Evolutionary conservation across 306 rosid genomes (phyloP).

Genomic region (Astragalus glycyphyllos): DNA sequence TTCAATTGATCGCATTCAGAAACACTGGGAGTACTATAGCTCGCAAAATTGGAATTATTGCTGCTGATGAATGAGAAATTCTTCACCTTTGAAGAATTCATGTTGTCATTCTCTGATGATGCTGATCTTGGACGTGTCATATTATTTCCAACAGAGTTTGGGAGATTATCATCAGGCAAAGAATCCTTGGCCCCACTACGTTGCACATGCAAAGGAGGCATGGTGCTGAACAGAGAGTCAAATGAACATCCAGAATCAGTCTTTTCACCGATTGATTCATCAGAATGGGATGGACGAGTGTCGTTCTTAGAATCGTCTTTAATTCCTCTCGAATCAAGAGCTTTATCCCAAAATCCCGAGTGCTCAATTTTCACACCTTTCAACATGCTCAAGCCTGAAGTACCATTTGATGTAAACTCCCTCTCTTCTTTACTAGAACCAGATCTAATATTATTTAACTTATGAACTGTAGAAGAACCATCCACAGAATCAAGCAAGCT

Average conservation of each 20-base stretch:
- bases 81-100: slow-evolving; percentile 42
- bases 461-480: slow-evolving; percentile 51
- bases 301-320: slow-evolving; percentile 39
- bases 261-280: slow-evolving; percentile 41
- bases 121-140: slow-evolving; percentile 44
- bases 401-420: slow-evolving; percentile 38
- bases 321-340: slow-evolving; percentile 50
- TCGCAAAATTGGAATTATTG: slow-evolving; percentile 42
- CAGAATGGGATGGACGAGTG: slow-evolving; percentile 36
- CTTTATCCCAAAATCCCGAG: slow-evolving; percentile 73
- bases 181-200: slow-evolving; percentile 44
- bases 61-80: slow-evolving; percentile 40
- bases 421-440: slow-evolving; percentile 49
- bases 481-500: slow-evolving; percentile 65
- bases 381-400: slow-evolving; percentile 36
- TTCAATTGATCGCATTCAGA: slow-evolving; percentile 45
- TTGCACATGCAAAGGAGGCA: slow-evolving; percentile 48
- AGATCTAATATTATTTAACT: slow-evolving; percentile 48
- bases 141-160: slow-evolving; percentile 36
- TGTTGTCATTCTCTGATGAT: slow-evolving; percentile 44
- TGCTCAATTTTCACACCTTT: slow-evolving; percentile 52
- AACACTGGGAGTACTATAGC: slow-evolving; percentile 29
- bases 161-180: slow-evolving; percentile 40
- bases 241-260: slow-evolving; percentile 52
- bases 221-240: slow-evolving; percentile 49